Conservation (phyloP, 257 asterid species). For the Nyctanthes arbortristis region DNA sequence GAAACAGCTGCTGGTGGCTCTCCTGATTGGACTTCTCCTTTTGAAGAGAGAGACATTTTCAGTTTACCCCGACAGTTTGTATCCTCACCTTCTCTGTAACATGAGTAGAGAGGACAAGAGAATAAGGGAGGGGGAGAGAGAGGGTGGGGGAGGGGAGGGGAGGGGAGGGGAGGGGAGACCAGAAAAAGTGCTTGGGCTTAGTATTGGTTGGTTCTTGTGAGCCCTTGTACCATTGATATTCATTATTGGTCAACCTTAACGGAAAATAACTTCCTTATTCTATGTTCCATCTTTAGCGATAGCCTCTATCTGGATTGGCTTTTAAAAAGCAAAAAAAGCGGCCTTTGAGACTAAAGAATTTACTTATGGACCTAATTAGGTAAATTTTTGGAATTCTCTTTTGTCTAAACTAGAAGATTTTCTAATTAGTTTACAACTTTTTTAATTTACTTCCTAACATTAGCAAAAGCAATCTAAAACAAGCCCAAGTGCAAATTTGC, state of each 20-base stretch:
- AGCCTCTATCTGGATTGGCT: too few relatives aligned
- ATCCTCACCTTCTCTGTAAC: conserved; percentile 75
- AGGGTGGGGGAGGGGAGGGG: too few relatives aligned
- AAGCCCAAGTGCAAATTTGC: too few relatives aligned
- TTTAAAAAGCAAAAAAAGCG: too few relatives aligned
- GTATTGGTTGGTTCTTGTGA: conserved; percentile 37
- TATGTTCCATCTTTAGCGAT: background rate
- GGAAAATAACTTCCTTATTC: conserved; percentile 11
- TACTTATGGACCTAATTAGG: too few relatives aligned
- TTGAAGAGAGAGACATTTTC: conserved; percentile 86
- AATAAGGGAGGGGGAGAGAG: conserved; percentile 33
- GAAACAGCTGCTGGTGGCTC: conserved; percentile 51
- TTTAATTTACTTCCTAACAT: too few relatives aligned
- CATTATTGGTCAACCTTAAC: conserved; percentile 34
- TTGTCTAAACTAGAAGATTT: too few relatives aligned
- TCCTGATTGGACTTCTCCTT: conserved; percentile 88
- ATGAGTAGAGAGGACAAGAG: conserved; percentile 28
- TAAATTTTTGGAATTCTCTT: too few relatives aligned
- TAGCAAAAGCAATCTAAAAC: too few relatives aligned
- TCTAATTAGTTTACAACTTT: too few relatives aligned
- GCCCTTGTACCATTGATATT: conserved; percentile 37
- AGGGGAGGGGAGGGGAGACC: too few relatives aligned
- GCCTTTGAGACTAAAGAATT: too few relatives aligned
- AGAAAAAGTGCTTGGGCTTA: conserved; percentile 25
- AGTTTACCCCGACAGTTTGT: conserved; percentile 89